Percentiles rank a stretch among this genome's conserved stretches.
Evolutionary conservation across 495 filamentous ascomycete genomes (phyloP).

Genomic region (Talaromyces adpressus): DNA sequence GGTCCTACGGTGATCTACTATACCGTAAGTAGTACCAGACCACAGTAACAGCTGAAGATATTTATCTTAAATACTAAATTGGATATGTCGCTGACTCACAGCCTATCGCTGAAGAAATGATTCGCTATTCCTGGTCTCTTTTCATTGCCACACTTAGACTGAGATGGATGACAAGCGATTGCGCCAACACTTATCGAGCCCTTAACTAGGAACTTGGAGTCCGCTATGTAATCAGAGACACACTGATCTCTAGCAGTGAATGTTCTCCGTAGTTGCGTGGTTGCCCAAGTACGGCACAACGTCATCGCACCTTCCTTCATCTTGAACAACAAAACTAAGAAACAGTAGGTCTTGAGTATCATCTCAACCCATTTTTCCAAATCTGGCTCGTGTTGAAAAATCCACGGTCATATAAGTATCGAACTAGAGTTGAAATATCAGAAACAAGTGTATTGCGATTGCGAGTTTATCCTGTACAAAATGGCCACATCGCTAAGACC

Average conservation of each 20-base stretch:
- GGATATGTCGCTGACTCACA: not conserved
- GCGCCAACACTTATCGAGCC: not conserved
- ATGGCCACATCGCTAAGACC: not conserved
- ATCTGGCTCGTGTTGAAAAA: not conserved
- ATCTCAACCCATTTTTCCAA: not conserved
- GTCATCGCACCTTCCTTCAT: not conserved
- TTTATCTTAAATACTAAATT: not conserved
- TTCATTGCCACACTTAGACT: not conserved
- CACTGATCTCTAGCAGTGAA: not conserved
- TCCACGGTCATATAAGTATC: not conserved
- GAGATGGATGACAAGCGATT: not conserved
- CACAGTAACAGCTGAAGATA: not conserved
- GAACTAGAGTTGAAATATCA: not conserved
- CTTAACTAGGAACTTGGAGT: not conserved
- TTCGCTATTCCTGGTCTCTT: not conserved
- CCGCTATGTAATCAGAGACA: not conserved
- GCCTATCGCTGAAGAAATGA: not conserved
- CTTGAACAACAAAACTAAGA: not conserved
- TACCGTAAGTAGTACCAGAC: no score
- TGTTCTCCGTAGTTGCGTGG: not conserved
- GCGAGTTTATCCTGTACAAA: slow-evolving; percentile 8
- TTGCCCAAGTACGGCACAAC: not conserved
- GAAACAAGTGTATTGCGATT: slow-evolving; percentile 4
- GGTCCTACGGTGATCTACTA: not conserved
- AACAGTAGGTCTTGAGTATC: not conserved